These are phyloP conservation scores for Clonostachys chloroleuca DNA, from an alignment of 2,329 filamentous ascomycete species.

Conservation along the genomic window DNA sequence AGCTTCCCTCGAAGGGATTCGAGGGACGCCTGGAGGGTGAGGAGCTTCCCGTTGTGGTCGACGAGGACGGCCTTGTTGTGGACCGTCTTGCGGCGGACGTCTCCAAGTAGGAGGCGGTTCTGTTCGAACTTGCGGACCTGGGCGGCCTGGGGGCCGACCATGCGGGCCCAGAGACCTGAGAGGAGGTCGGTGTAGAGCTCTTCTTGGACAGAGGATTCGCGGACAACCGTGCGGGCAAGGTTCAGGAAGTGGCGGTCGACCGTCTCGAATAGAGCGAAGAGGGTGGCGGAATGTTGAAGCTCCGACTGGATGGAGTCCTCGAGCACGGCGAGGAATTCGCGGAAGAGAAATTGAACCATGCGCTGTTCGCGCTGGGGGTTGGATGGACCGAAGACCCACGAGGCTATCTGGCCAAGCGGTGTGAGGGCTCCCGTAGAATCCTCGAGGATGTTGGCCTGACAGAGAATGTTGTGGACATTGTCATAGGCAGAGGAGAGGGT, in stretches of 20 bases:
- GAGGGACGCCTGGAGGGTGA: constrained; percentile 80
- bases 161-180: constrained; percentile 77
- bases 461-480: constrained; percentile 77
- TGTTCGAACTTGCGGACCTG: constrained; percentile 87
- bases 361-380: constrained; percentile 74
- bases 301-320: constrained; percentile 88
- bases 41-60: constrained; percentile 79
- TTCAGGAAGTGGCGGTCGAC: constrained; percentile 90
- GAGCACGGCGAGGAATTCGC: constrained; percentile 79
- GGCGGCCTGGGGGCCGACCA: constrained; percentile 71
- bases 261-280: constrained; percentile 87
- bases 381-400: constrained; percentile 73
- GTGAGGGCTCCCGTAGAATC: constrained; percentile 55
- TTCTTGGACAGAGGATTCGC: constrained; percentile 79
- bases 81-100: constrained; percentile 78
- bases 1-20: constrained; percentile 81
- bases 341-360: constrained; percentile 78
- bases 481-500: constrained; percentile 68
- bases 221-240: constrained; percentile 77
- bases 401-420: constrained; percentile 62
- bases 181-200: constrained; percentile 77
- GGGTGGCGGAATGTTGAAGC: constrained; percentile 70
- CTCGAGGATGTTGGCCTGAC: constrained; percentile 57
- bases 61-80: constrained; percentile 83
- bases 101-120: constrained; percentile 75